Evolutionary conservation across 129 eudicot species (phyloP).

Genomic region (Pulicaria dysenterica): DNA sequence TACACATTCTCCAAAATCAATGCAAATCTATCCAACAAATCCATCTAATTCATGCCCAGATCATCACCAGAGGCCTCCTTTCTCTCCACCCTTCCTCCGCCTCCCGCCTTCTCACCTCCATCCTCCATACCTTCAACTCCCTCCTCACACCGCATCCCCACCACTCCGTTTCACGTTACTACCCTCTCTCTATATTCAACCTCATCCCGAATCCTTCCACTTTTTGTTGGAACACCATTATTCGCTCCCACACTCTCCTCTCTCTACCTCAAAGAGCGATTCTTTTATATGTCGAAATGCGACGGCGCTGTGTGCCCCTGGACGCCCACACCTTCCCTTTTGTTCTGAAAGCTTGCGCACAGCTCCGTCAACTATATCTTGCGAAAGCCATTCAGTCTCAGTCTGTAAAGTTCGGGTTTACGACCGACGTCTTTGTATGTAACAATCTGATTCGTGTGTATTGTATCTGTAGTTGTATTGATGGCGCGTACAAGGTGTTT

Average conservation of each 20-base stretch:
- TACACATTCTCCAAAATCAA: conserved; percentile 25
- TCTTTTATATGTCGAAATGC: conserved; percentile 50
- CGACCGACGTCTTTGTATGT: conserved; percentile 51
- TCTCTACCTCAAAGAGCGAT: conserved; percentile 47
- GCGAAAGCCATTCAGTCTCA: conserved; percentile 45
- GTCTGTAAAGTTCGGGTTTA: conserved; percentile 49
- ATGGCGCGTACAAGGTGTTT: conserved; percentile 50
- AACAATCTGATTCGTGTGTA: conserved; percentile 54
- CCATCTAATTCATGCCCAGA: conserved; percentile 59
- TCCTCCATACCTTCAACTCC: conserved; percentile 52
- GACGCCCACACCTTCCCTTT: conserved; percentile 74
- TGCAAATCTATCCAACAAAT: conserved; percentile 51
- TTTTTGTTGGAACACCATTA: conserved; percentile 54
- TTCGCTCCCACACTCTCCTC: conserved; percentile 56
- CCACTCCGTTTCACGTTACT: conserved; percentile 16
- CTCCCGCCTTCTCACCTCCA: conserved; percentile 45
- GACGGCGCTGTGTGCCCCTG: conserved; percentile 36
- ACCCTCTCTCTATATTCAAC: conserved; percentile 53
- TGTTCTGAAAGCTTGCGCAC: conserved; percentile 53
- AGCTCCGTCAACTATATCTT: conserved; percentile 23
- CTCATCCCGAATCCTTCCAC: conserved; percentile 50
- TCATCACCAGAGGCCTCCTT: conserved; percentile 63
- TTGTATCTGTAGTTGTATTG: conserved; percentile 30
- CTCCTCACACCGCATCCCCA: conserved; percentile 8
- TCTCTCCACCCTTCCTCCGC: conserved; percentile 44